phyloP scores from a whole-genome alignment of 805 yeast species.

The Saccharomyces kudriavzevii region DNA sequence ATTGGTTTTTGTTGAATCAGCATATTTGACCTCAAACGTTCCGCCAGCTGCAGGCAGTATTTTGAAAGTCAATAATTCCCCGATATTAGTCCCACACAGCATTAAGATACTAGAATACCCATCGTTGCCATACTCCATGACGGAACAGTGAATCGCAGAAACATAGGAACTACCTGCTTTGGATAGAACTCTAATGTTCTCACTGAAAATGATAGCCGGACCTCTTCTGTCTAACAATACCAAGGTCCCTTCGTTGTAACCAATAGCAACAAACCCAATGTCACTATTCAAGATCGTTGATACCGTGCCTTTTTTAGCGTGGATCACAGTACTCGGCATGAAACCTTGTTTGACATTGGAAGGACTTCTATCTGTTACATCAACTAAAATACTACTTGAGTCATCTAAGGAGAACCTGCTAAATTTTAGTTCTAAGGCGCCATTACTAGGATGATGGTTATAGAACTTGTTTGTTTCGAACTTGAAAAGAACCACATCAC shows the following conservation, averaged over 20 bases:
- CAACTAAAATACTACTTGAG: slow-evolving; percentile 29
- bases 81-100: slow-evolving; percentile 68
- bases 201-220: slow-evolving; percentile 56
- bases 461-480: slow-evolving; percentile 49
- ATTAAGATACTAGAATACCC: slow-evolving; percentile 64
- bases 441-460: slow-evolving; percentile 25
- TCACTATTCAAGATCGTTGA: slow-evolving; percentile 60
- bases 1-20: slow-evolving; percentile 41
- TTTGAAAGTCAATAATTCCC: slow-evolving; percentile 59
- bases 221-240: slow-evolving; percentile 72
- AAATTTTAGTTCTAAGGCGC: slow-evolving; percentile 13
- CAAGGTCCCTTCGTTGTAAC: slow-evolving; percentile 66
- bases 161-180: slow-evolving; percentile 30
- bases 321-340: slow-evolving; percentile 44
- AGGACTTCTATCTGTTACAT: slow-evolving; percentile 49
- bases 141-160: slow-evolving; percentile 64
- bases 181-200: slow-evolving; percentile 25
- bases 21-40: slow-evolving; percentile 47
- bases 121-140: slow-evolving; percentile 59
- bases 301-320: slow-evolving; percentile 41
- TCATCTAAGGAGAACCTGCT: slow-evolving; percentile 21
- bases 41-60: slow-evolving; percentile 58
- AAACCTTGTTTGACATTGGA: slow-evolving; percentile 48
- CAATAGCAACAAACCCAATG: slow-evolving; percentile 78
- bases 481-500: slow-evolving; percentile 69